A percentile compares a stretch with the other conserved stretches of the same genome.
phyloP scores from a whole-genome alignment of 352 stramenopile genomes.

The Globisporangium nagaii region DNA sequence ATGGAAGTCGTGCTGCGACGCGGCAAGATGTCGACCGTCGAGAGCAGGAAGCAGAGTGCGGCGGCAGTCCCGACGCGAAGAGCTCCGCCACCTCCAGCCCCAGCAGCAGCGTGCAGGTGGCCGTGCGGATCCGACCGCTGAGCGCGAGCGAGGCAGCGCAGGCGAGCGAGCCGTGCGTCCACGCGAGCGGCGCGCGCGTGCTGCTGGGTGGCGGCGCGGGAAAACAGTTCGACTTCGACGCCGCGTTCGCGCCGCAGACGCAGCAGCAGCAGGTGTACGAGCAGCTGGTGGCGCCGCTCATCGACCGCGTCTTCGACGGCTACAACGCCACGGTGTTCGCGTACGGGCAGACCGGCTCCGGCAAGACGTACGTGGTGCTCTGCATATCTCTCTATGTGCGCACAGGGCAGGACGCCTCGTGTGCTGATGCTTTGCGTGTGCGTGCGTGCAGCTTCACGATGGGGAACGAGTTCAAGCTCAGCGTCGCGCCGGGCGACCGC shows the following conservation, averaged over 20 bases:
- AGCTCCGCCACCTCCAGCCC: neutral
- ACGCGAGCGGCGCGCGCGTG: constrained; percentile 13
- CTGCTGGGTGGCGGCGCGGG: constrained; percentile 23
- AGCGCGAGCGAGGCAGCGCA: constrained; percentile 32
- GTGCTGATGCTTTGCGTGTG: neutral
- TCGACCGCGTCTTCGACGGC: constrained; percentile 88
- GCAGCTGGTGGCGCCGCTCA: constrained; percentile 43
- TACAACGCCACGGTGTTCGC: constrained; percentile 95
- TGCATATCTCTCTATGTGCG: too few species aligned
- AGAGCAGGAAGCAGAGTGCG: too few species aligned
- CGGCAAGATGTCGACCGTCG: too few species aligned
- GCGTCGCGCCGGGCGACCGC: constrained; percentile 18
- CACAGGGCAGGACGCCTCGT: too few species aligned
- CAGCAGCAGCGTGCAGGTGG: constrained; percentile 38
- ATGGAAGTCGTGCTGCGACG: too few species aligned
- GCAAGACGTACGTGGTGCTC: constrained; percentile 52
- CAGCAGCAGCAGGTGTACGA: constrained; percentile 36
- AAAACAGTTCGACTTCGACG: constrained; percentile 77
- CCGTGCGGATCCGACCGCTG: constrained; percentile 47
- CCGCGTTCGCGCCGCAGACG: constrained; percentile 49
- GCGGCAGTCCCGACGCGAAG: neutral
- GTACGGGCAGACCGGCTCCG: constrained; percentile 92
- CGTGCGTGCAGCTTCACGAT: constrained; percentile 90
- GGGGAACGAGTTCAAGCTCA: constrained; percentile 76
- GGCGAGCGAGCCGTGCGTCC: constrained; percentile 31